These are phyloP conservation scores for Lactarius akahatsu DNA, from an alignment of 768 basidiomycete genomes.

Conservation along the genomic window DNA sequence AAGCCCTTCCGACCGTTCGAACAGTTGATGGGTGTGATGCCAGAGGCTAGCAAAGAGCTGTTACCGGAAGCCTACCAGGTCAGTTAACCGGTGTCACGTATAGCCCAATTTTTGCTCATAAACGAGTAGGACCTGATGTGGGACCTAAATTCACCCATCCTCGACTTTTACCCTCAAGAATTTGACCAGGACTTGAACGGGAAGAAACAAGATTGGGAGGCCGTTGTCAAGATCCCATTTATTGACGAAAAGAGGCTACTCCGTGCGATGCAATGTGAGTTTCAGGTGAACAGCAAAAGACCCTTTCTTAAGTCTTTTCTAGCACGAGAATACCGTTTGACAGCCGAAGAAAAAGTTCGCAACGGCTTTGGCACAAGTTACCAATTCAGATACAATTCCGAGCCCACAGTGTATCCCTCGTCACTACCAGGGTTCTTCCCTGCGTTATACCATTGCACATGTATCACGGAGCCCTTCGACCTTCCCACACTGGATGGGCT, in stretches of 20 bases:
- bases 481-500: conserved; percentile 86
- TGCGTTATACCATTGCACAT: conserved; percentile 74
- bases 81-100: conserved; percentile 30
- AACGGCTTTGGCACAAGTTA: conserved; percentile 82
- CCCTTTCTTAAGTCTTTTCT: conserved; percentile 15
- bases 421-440: conserved; percentile 97
- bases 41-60: conserved; percentile 84
- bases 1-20: conserved; percentile 90
- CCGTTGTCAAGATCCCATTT: conserved; percentile 97
- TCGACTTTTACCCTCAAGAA: conserved; percentile 91
- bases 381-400: conserved; percentile 68
- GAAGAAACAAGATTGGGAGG: conserved; percentile 99
- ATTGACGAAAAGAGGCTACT: conserved; percentile 81
- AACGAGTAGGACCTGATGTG: conserved; percentile 80
- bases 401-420: conserved; percentile 77
- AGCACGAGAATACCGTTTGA: conserved; percentile 81
- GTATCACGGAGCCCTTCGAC: conserved; percentile 78
- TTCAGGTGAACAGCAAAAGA: not conserved
- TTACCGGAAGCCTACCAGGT: conserved; percentile 88
- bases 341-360: conserved; percentile 67
- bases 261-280: conserved; percentile 77
- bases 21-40: conserved; percentile 97
- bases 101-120: conserved; percentile 10
- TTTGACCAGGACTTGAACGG: conserved; percentile 96
- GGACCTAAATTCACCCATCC: conserved; percentile 77